Evolutionary conservation across 306 rosid genomes (phyloP), one percentile per base, ranked within the genome.

Genomic region (Medicago arabica): DNA sequence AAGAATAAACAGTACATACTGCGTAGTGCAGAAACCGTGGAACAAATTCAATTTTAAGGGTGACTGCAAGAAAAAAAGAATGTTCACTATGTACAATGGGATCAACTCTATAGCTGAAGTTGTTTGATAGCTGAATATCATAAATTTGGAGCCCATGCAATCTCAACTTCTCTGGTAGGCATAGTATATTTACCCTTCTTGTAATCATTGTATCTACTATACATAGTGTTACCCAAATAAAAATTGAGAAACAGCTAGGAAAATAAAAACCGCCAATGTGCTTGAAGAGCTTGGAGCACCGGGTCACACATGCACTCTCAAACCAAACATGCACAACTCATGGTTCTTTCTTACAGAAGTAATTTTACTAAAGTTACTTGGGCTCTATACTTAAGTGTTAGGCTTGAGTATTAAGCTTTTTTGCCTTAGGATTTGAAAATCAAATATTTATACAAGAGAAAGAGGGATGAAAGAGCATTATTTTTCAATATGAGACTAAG

Each of bases 11-110:
- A 38, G 36, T 23, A 18, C 60, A 61, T 64, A 53, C 73, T 12
- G 34, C 62, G 54, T 65, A 54, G 65, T 11, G 23, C 19, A 63
- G 38, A 34, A 62, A 67, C 60, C 51, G 60, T 34, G 54, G 36
- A 70, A 28, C 46, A 34, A 72, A 77, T 49, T 63, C 41, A 72
- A 77, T 59, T 19, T 49, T 58, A 72, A 64, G 49, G 36, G 70
- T 14, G 54, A 59, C 41, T 71, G 78, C 68, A 69, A 21, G 23
- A 1, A 43, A 25, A 25, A 6, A 80, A 68, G 19, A 62, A 31
- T 53, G 34, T 36, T 53, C 41, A 53, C 47, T 54, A 23, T 16
- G 40, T 36, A 62, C 39, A 38, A 53, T 21, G 38, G 60, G 51
- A 34, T 57, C 77, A 62, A 75, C 53, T 75, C 49, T 58, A 61